Evolutionary conservation across 2,329 filamentous ascomycete genomes (phyloP).

Genomic region (Diplodia scrobiculata): DNA sequence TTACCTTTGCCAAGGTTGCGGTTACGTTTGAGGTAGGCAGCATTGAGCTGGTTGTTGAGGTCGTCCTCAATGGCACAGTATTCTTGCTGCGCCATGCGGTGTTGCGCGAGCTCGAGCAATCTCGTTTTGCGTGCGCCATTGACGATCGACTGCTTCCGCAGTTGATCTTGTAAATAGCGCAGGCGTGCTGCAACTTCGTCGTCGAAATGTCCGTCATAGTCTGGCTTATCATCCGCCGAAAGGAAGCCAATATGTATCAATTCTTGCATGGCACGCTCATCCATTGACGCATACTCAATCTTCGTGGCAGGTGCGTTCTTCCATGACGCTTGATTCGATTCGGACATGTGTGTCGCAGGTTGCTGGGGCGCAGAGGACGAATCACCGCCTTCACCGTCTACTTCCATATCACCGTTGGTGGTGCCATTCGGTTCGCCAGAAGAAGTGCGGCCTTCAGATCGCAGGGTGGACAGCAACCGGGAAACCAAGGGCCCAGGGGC

Average conservation of each 20-base stretch:
- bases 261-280: slow-evolving; percentile 89
- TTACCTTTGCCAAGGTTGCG: slow-evolving; percentile 92
- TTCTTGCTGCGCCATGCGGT: slow-evolving; percentile 93
- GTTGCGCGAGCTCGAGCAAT: slow-evolving; percentile 81
- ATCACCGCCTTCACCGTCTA: slow-evolving; percentile 48
- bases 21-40: slow-evolving; percentile 93
- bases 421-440: slow-evolving; percentile 56
- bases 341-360: slow-evolving; percentile 77
- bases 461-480: slow-evolving; percentile 76
- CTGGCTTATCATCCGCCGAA: slow-evolving; percentile 70
- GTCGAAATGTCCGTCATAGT: slow-evolving; percentile 88
- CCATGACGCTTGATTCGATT: slow-evolving; percentile 74
- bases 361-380: slow-evolving; percentile 51
- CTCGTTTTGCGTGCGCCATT: slow-evolving; percentile 91
- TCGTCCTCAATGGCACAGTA: slow-evolving; percentile 97
- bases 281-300: slow-evolving; percentile 81
- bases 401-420: slow-evolving; percentile 54
- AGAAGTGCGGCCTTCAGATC: slow-evolving; percentile 68
- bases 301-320: slow-evolving; percentile 75
- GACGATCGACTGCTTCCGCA: slow-evolving; percentile 79
- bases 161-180: slow-evolving; percentile 77
- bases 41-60: slow-evolving; percentile 90
- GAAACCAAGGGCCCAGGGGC: slow-evolving; percentile 85
- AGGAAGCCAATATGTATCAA: slow-evolving; percentile 88
- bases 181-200: slow-evolving; percentile 91